These are phyloP conservation scores for Aspergillus sp. DNA, from an alignment of 2,329 filamentous ascomycete species.

Conservation along the genomic window DNA sequence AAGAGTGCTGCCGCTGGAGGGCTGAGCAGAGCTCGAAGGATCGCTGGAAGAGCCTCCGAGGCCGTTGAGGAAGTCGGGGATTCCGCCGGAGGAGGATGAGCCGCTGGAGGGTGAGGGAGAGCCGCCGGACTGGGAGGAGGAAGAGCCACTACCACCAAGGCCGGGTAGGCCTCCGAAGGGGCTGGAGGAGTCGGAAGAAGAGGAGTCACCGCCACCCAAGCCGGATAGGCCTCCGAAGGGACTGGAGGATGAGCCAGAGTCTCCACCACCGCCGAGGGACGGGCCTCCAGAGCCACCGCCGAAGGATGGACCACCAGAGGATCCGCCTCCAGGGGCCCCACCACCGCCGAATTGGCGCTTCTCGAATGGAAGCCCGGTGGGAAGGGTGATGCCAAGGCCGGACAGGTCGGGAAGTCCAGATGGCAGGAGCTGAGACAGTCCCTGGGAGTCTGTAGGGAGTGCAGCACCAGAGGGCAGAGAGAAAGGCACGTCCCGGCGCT, in stretches of 20 bases:
- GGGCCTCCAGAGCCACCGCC: not conserved
- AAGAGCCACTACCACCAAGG: not conserved
- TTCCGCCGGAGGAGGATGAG: not conserved
- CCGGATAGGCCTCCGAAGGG: not conserved
- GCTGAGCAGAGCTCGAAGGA: not conserved
- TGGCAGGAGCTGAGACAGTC: constrained; percentile 1
- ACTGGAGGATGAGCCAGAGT: too few species aligned
- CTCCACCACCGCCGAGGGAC: not conserved
- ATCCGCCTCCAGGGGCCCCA: too few species aligned
- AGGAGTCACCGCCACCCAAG: not conserved
- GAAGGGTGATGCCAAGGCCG: constrained; percentile 1
- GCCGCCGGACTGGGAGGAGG: not conserved
- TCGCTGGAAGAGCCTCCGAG: not conserved
- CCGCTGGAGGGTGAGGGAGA: not conserved
- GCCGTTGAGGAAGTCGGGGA: not conserved
- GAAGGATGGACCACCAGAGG: not conserved
- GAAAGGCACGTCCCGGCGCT: not conserved
- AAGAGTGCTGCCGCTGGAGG: not conserved
- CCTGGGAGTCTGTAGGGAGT: not conserved
- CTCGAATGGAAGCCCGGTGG: not conserved
- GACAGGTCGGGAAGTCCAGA: constrained; percentile 1
- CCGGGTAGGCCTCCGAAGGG: not conserved
- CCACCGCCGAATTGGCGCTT: not conserved
- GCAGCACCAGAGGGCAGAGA: not conserved
- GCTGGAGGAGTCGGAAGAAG: not conserved